phyloP scores from a whole-genome alignment of 1,139 yeast genomes.

The Zygoascus sp. region DNA sequence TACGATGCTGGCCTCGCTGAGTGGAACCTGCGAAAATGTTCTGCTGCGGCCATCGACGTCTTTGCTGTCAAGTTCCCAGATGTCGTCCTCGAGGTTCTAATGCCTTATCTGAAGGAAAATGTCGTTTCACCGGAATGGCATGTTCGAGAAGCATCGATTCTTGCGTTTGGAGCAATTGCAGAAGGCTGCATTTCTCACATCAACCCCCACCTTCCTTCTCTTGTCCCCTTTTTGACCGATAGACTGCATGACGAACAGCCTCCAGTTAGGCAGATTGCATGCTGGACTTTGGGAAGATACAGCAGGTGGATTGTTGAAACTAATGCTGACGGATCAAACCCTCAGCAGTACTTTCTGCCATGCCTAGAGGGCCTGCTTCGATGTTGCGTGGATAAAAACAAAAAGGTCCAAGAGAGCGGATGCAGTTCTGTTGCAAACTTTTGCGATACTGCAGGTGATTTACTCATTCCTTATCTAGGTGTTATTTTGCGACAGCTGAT shows the following conservation, averaged over 20 bases:
- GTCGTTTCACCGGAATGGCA: conserved; percentile 76
- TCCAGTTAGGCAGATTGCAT: conserved; percentile 84
- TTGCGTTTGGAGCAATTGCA: conserved; percentile 93
- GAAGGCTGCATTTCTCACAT: conserved; percentile 78
- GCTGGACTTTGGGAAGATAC: conserved; percentile 92
- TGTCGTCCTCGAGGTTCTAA: conserved; percentile 58
- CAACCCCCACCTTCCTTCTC: conserved; percentile 65
- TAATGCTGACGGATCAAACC: conserved; percentile 50
- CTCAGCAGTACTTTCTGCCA: conserved; percentile 66
- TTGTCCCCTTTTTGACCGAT: conserved; percentile 82
- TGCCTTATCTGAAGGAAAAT: conserved; percentile 72
- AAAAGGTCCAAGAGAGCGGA: conserved; percentile 92
- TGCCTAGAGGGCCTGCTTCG: conserved; percentile 70
- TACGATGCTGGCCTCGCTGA: conserved; percentile 59
- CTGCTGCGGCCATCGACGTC: conserved; percentile 88
- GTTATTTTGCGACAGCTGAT: conserved; percentile 67
- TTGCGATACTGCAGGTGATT: conserved; percentile 68
- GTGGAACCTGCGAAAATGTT: conserved; percentile 90
- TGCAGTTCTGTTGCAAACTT: conserved; percentile 82
- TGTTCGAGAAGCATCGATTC: conserved; percentile 83
- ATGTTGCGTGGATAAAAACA: conserved; percentile 76
- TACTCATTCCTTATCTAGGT: conserved; percentile 54
- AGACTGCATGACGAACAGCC: conserved; percentile 72
- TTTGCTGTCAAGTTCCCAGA: conserved; percentile 66
- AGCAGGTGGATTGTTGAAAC: conserved; percentile 61